Evolutionary conservation across 2,329 filamentous ascomycete species (phyloP).

Genomic region (Diplodia scrobiculata): DNA sequence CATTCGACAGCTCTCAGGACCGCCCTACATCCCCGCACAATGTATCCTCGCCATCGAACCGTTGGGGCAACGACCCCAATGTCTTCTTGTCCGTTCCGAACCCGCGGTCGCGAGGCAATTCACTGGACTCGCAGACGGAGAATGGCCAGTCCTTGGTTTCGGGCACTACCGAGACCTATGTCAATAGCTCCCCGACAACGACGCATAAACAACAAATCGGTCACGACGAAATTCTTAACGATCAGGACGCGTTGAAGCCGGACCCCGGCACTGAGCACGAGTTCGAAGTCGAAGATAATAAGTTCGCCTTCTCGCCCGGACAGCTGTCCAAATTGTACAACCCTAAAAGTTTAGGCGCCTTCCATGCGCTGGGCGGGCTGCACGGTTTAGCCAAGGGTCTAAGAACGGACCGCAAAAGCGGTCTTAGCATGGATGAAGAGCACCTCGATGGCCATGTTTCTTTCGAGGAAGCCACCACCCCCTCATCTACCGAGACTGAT

Average conservation of each 20-base stretch:
- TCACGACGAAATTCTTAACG: conserved; percentile 59
- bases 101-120: conserved; percentile 64
- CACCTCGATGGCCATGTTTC: conserved; percentile 50
- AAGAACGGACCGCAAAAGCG: conserved; percentile 52
- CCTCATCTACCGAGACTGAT: conserved; percentile 33
- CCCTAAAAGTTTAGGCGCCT: conserved; percentile 54
- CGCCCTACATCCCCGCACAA: conserved; percentile 69
- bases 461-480: conserved; percentile 54
- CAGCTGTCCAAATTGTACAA: conserved; percentile 59
- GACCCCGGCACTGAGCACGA: conserved; percentile 39
- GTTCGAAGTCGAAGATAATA: conserved; percentile 45
- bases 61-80: conserved; percentile 54
- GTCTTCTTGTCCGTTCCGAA: conserved; percentile 66
- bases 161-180: conserved; percentile 65
- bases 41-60: conserved; percentile 63
- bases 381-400: conserved; percentile 57
- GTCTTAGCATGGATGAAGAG: conserved; percentile 57
- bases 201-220: conserved; percentile 39
- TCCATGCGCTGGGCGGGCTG: conserved; percentile 58
- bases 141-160: conserved; percentile 58
- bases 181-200: conserved; percentile 50
- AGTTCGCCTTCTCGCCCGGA: conserved; percentile 58
- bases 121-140: conserved; percentile 64
- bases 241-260: conserved; percentile 44
- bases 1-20: conserved; percentile 66